Evolutionary conservation across 2,329 filamentous ascomycete genomes (phyloP).

Genomic region (Drechslerella stenobrocha): DNA sequence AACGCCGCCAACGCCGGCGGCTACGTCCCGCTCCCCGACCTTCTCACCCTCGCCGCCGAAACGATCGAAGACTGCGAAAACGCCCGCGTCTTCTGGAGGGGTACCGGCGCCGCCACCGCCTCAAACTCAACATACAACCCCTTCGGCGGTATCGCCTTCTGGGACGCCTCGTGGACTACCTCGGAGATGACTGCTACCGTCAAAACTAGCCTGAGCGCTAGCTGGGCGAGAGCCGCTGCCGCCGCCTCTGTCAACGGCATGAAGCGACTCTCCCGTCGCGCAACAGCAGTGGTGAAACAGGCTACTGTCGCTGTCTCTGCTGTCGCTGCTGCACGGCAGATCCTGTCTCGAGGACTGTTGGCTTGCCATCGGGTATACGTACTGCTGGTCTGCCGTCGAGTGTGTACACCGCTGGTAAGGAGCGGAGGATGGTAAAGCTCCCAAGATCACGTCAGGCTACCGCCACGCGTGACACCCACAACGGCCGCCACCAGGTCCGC

Average conservation of each 20-base stretch:
- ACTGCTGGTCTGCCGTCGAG: too few species aligned
- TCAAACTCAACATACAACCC: constrained; percentile 33
- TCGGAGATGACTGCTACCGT: constrained; percentile 20
- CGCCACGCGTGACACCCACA: background rate
- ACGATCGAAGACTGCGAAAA: constrained; percentile 40
- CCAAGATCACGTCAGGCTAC: constrained; percentile 4
- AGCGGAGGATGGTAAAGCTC: background rate
- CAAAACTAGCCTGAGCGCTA: constrained; percentile 14
- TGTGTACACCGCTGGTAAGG: background rate
- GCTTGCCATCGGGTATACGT: too few species aligned
- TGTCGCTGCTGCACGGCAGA: too few species aligned
- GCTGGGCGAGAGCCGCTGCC: constrained; percentile 11
- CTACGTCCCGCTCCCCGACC: constrained; percentile 11
- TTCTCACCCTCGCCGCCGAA: constrained; percentile 17
- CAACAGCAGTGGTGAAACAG: too few species aligned
- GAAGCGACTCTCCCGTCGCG: too few species aligned
- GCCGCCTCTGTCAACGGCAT: too few species aligned
- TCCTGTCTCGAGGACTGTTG: too few species aligned
- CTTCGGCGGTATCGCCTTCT: constrained; percentile 37
- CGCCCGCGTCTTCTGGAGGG: constrained; percentile 30
- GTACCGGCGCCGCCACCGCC: too few species aligned
- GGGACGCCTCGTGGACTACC: constrained; percentile 45
- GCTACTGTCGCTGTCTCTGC: too few species aligned
- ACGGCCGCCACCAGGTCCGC: constrained; percentile 2
- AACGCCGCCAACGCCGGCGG: constrained; percentile 25